A percentile compares a stretch with the other conserved stretches of the same genome.
phyloP scores from a whole-genome alignment of 176 grass and related monocot species.

The Eremochloa ophiuroides region DNA sequence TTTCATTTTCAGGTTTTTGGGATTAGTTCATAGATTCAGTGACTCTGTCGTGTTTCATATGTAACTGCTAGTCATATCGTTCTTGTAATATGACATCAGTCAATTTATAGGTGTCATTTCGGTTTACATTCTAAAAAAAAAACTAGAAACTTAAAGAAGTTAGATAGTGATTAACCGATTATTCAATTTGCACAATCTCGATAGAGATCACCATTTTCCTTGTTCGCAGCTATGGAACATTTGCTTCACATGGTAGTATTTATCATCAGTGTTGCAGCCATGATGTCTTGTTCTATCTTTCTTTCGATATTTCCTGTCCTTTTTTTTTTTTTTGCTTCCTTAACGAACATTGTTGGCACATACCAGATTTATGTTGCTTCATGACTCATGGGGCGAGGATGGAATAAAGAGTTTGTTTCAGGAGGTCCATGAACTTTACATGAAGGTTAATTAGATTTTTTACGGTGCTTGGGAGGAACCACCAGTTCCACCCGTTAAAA shows the following conservation, averaged over 20 bases:
- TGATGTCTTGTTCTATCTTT: conserved; percentile 7
- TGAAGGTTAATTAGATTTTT: conserved; percentile 92
- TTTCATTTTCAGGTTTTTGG: conserved; percentile 70
- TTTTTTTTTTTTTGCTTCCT: conserved; percentile 45
- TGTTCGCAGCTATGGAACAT: not conserved
- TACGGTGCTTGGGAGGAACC: no score
- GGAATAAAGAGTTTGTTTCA: conserved; percentile 90
- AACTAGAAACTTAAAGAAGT: not conserved
- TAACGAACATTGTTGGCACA: conserved; percentile 37
- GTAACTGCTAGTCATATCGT: conserved; percentile 85
- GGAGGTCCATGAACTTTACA: conserved; percentile 85
- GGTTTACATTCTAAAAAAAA: not conserved
- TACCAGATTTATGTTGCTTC: conserved; percentile 90
- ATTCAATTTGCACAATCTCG: not conserved
- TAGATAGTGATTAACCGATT: not conserved
- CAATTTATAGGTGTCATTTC: not conserved
- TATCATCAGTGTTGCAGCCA: not conserved
- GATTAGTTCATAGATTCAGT: conserved; percentile 70
- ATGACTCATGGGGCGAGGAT: conserved; percentile 72
- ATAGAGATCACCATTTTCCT: not conserved
- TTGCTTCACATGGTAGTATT: conserved; percentile 9
- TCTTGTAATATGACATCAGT: conserved; percentile 2
- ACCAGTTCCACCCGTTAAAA: no score
- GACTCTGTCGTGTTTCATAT: conserved; percentile 68
- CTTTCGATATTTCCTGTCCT: not conserved